Conservation (phyloP, 495 filamentous ascomycete species). For the Pseudomonodictys pantanalensis region DNA sequence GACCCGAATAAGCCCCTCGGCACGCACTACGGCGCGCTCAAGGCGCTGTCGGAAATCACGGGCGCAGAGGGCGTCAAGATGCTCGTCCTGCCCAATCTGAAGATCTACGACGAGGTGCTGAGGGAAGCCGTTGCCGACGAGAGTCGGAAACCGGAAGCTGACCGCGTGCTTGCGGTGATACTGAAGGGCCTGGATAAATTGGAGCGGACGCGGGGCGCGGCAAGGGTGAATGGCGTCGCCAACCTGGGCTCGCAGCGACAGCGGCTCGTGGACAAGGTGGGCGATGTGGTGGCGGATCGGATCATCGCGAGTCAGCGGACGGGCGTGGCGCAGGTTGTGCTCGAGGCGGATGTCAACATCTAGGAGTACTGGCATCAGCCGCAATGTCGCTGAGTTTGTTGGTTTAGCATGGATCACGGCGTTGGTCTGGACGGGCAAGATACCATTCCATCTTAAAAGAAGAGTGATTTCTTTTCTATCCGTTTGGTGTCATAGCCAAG, state of each 20-base stretch:
- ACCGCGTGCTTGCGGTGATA: conserved; percentile 37
- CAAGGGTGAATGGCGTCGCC: conserved; percentile 34
- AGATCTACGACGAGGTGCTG: conserved; percentile 69
- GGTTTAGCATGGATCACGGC: no score
- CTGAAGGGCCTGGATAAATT: conserved; percentile 33
- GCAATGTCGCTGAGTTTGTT: no score
- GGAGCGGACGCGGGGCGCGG: conserved; percentile 10
- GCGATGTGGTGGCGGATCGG: conserved; percentile 37
- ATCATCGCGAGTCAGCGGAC: conserved; percentile 32
- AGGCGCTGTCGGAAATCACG: conserved; percentile 70
- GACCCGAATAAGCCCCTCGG: conserved; percentile 75
- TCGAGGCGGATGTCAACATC: conserved; percentile 32
- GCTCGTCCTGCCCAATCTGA: conserved; percentile 76
- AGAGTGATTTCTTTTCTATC: no score
- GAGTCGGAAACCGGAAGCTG: conserved; percentile 35
- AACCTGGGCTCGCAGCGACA: conserved; percentile 31
- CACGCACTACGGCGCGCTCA: conserved; percentile 82
- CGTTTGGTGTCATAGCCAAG: no score
- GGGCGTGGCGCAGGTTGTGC: conserved; percentile 31
- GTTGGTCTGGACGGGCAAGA: not conserved
- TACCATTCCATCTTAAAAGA: no score
- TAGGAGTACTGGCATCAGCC: not conserved
- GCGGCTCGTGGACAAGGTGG: conserved; percentile 36
- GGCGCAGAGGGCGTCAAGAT: conserved; percentile 75
- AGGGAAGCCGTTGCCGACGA: conserved; percentile 52